Conservation (phyloP, 2,329 filamentous ascomycete species). For the Cercospora sojina region DNA sequence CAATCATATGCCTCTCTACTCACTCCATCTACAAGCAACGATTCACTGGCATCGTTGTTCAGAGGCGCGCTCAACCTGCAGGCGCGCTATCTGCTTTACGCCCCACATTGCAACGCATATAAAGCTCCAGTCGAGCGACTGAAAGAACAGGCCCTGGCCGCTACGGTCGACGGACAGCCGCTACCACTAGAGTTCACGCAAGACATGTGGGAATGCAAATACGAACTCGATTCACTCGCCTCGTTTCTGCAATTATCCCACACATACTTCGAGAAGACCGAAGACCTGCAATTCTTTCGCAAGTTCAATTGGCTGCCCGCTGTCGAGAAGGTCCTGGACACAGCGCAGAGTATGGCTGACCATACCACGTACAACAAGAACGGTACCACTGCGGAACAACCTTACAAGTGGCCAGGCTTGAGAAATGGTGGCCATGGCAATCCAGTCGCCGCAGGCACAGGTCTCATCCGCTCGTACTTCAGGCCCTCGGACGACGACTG, state of each 20-base stretch:
- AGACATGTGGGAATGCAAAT: constrained; percentile 54
- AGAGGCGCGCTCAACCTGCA: constrained; percentile 70
- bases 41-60: constrained; percentile 63
- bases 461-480: constrained; percentile 49
- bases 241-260: constrained; percentile 50
- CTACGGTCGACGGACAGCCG: constrained; percentile 39
- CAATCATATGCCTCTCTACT: constrained; percentile 63
- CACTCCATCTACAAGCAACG: constrained; percentile 46
- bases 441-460: constrained; percentile 46
- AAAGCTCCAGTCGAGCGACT: constrained; percentile 42
- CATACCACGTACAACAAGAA: constrained; percentile 20
- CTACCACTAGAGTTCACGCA: constrained; percentile 44
- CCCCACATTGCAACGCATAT: constrained; percentile 54
- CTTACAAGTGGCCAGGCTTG: constrained; percentile 14
- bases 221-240: constrained; percentile 52
- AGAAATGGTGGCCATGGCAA: constrained; percentile 48
- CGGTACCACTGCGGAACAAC: constrained; percentile 14
- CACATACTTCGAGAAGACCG: constrained; percentile 49
- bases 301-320: constrained; percentile 22
- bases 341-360: constrained; percentile 20
- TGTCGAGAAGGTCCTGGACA: constrained; percentile 17
- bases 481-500: constrained; percentile 50
- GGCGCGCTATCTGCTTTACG: constrained; percentile 62
- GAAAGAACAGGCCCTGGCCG: constrained; percentile 37
- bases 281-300: constrained; percentile 25